Evolutionary conservation across 2,329 filamentous ascomycete species (phyloP).

Genomic region (Pezicula rhizophila): DNA sequence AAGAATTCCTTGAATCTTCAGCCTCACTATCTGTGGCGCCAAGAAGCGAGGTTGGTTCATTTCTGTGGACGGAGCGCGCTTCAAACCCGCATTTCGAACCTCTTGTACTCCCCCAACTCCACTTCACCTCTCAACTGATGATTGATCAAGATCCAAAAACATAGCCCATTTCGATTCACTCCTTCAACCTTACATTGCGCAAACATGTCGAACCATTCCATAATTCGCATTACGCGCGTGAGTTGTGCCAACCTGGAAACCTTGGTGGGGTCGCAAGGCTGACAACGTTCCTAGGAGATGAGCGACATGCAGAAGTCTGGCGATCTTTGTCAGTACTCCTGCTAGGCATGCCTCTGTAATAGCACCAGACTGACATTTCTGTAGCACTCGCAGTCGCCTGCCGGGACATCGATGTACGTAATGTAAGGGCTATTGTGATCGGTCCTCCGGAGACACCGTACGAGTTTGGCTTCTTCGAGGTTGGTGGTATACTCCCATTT

Average conservation of each 20-base stretch:
- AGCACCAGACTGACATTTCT: neutral
- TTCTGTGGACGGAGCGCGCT: too few relatives aligned
- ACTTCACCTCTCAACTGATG: conserved; percentile 5
- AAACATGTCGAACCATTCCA: conserved; percentile 74
- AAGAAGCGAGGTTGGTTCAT: too few relatives aligned
- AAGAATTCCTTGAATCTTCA: too few relatives aligned
- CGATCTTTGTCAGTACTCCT: conserved; percentile 65
- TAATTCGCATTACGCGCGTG: conserved; percentile 82
- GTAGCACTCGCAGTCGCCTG: conserved; percentile 81
- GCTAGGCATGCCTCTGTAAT: conserved; percentile 11
- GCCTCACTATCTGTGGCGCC: too few relatives aligned
- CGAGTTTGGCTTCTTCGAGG: conserved; percentile 96
- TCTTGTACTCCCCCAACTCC: neutral
- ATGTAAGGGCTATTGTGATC: conserved; percentile 81
- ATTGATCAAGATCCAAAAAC: conserved; percentile 6
- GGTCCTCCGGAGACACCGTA: conserved; percentile 93
- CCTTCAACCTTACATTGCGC: conserved; percentile 1
- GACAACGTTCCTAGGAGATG: conserved; percentile 58
- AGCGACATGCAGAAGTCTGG: conserved; percentile 75
- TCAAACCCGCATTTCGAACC: too few relatives aligned
- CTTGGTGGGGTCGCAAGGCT: conserved; percentile 28
- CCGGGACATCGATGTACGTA: conserved; percentile 80
- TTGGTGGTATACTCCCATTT: conserved; percentile 32
- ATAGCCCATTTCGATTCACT: conserved; percentile 2
- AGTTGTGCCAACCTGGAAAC: conserved; percentile 19